phyloP scores from a whole-genome alignment of 108 stramenopile species.

The Fistulifera pelliculosa region DNA sequence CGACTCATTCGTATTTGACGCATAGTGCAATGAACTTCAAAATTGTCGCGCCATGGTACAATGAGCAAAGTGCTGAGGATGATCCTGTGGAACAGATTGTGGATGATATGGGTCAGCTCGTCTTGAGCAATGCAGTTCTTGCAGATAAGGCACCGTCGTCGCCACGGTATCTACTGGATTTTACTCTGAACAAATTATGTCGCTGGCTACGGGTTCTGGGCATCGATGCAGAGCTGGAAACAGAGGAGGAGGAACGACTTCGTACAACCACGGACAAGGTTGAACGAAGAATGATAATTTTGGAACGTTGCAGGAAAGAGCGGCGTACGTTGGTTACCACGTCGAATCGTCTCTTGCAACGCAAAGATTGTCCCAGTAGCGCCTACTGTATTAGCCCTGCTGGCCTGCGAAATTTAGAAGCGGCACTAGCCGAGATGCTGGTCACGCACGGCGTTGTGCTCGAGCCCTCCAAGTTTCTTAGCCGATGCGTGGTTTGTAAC shows the following conservation, averaged over 20 bases:
- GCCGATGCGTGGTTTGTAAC: conserved; percentile 82
- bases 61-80: conserved; percentile 13
- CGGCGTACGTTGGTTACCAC: conserved; percentile 71
- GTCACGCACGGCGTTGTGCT: conserved; percentile 61
- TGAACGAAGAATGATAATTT: conserved; percentile 32
- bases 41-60: conserved; percentile 66
- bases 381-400: conserved; percentile 64
- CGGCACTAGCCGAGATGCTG: conserved; percentile 56
- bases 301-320: conserved; percentile 68
- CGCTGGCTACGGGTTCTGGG: conserved; percentile 84
- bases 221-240: conserved; percentile 77
- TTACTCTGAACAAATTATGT: conserved; percentile 64
- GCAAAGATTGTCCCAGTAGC: conserved; percentile 79
- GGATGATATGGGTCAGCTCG: no score
- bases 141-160: neutral
- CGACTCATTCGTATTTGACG: conserved; percentile 57
- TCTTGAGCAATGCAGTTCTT: no score
- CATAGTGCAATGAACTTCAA: conserved; percentile 56
- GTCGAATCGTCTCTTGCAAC: conserved; percentile 59
- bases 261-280: conserved; percentile 44
- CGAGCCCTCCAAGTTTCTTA: conserved; percentile 52
- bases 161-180: conserved; percentile 32
- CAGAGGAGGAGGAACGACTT: conserved; percentile 62
- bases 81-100: neutral
- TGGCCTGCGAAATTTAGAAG: conserved; percentile 47